Evolutionary conservation across 495 filamentous ascomycete species (phyloP), one percentile per base, ranked within the genome.

Genomic region (Daldinia grandis): DNA sequence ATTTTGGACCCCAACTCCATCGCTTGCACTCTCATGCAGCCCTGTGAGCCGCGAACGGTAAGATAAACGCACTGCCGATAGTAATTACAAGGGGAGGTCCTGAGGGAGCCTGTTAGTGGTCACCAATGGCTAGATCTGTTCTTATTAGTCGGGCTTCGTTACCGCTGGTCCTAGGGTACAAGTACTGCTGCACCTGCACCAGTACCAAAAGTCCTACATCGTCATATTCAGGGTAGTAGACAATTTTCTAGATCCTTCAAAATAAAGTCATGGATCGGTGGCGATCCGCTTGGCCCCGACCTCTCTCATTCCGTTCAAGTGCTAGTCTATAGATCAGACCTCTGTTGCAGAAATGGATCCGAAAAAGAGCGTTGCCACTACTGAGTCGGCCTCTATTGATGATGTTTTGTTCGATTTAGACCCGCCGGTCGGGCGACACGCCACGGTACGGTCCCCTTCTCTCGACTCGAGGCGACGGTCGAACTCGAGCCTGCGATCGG

Each of bases 221-320:
- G 68, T 74, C 73, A 77, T 77, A 72, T 69, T 69, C 62, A 61
- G 63, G 64, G 73, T 68, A 68, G 64, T 17, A 76, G 44, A 74
- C 59, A 69, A 68, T 70, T 66, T 74, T 72, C 68, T 74, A 70
- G 69, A 70, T 68, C 69, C 66, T 72, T 74, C 58, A 76, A 74
- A 73, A 76, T 76, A 77, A 77, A 76, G 75, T 68, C 68, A 76
- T 77, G 73, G 70, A 68, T 76, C 62, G 75, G 71, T 74, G 68
- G 73, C 73, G 69, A 72, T 75, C 73, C 54, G 61, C 50, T 71
- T 64, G 70, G 62, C 62, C 67, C 69, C 75, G 66, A 74, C 62
- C 69, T 64, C 64, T 60, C 71, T 59, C 62, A 68, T 74, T 68
- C 59, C 55, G 44, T 62, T 68, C 75, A 67, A 76, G 67, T 27